Percentiles rank a stretch among this genome's conserved stretches.
Evolutionary conservation across 805 yeast genomes (phyloP).

Genomic region (Sugiyamaella qingdaonensis): DNA sequence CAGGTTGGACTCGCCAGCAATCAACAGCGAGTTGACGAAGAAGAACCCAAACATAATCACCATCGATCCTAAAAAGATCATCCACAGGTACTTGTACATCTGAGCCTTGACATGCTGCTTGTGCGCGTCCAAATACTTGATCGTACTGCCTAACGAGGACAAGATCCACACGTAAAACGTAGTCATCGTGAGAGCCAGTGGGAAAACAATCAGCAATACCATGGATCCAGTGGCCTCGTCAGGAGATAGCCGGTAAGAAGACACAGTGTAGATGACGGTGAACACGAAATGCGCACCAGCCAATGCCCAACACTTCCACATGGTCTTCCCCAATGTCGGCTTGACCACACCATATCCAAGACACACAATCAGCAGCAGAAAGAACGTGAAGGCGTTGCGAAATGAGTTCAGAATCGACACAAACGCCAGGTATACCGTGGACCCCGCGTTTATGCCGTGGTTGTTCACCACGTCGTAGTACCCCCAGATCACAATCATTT

Average conservation of each 20-base stretch:
- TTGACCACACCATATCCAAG: constrained; percentile 93
- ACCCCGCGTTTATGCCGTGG: constrained; percentile 47
- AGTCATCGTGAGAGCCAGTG: constrained; percentile 65
- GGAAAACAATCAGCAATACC: constrained; percentile 60
- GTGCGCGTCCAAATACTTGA: constrained; percentile 68
- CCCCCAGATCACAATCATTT: constrained; percentile 86
- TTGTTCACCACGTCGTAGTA: constrained; percentile 80
- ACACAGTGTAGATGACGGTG: constrained; percentile 48
- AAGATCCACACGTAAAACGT: constrained; percentile 72
- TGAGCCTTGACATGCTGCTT: constrained; percentile 87
- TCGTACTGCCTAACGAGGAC: constrained; percentile 69
- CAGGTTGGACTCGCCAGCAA: constrained; percentile 67
- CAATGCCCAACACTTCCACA: constrained; percentile 66
- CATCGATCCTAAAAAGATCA: constrained; percentile 68
- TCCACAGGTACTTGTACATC: constrained; percentile 77
- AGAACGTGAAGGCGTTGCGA: constrained; percentile 83
- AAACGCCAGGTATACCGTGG: constrained; percentile 71
- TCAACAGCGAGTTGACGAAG: constrained; percentile 61
- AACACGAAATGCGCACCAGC: constrained; percentile 54
- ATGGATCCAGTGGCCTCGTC: constrained; percentile 40
- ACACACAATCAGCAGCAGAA: constrained; percentile 76
- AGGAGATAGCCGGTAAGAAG: constrained; percentile 50
- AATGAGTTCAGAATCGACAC: constrained; percentile 75
- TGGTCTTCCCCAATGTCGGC: constrained; percentile 74
- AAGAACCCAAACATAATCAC: constrained; percentile 67